Conservation (phyloP, 2,329 filamentous ascomycete species). For the Penicillium sumatraense region DNA sequence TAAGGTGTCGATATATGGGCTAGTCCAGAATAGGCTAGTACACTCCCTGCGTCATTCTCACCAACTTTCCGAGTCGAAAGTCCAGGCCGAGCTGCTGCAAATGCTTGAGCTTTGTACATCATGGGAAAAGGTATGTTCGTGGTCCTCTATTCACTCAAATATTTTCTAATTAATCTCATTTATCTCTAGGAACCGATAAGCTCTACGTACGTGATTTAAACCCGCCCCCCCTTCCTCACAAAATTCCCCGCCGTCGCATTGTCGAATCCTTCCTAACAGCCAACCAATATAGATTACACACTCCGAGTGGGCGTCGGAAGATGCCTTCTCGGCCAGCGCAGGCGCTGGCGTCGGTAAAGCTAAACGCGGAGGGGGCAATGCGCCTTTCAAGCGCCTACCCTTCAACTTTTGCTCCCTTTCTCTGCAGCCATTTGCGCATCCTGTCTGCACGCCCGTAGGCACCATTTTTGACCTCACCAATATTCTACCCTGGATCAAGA, state of each 20-base stretch:
- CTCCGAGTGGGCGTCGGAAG: constrained; percentile 92
- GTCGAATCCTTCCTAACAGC: constrained; percentile 21
- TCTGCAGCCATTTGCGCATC: constrained; percentile 91
- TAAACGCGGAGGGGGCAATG: constrained; percentile 56
- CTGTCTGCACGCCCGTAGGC: constrained; percentile 85
- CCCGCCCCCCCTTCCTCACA: background rate
- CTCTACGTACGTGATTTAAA: constrained; percentile 50
- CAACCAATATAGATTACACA: constrained; percentile 74
- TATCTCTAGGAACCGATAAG: constrained; percentile 51
- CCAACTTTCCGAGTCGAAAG: constrained; percentile 11
- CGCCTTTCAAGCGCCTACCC: constrained; percentile 82
- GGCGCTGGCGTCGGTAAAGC: constrained; percentile 67
- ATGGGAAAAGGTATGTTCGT: constrained; percentile 36
- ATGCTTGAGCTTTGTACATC: constrained; percentile 16
- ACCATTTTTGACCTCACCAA: constrained; percentile 95
- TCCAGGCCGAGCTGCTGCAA: background rate
- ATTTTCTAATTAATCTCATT: constrained; percentile 2
- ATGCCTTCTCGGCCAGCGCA: constrained; percentile 82
- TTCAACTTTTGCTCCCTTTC: constrained; percentile 98
- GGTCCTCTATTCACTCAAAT: constrained; percentile 5
- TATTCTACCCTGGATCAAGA: constrained; percentile 91
- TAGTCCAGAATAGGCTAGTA: constrained; percentile 22
- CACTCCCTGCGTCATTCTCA: constrained; percentile 23
- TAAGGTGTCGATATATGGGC: constrained; percentile 2
- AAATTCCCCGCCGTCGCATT: constrained; percentile 13